A percentile compares a stretch with the other conserved stretches of the same genome.
These are phyloP conservation scores for Candida morakotiae DNA, from an alignment of 805 yeast genomes.

Conservation along the genomic window DNA sequence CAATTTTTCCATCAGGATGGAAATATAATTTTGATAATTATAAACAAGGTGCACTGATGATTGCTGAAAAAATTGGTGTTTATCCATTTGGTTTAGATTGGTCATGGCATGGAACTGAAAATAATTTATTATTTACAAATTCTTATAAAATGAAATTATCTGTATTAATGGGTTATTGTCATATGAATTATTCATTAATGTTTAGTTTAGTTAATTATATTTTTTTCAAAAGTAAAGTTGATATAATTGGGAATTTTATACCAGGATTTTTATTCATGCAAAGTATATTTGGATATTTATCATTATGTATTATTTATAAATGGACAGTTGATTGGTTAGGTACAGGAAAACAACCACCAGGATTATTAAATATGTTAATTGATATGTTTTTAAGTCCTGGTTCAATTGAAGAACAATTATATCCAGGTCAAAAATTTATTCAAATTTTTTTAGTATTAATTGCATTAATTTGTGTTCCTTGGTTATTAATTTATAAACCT, in stretches of 20 bases:
- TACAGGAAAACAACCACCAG: constrained; percentile 62
- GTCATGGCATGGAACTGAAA: constrained; percentile 80
- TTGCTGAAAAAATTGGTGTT: constrained; percentile 46
- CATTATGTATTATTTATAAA: constrained; percentile 64
- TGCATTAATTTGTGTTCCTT: constrained; percentile 72
- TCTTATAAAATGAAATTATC: constrained; percentile 78
- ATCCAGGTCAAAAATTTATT: constrained; percentile 59
- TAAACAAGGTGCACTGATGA: constrained; percentile 47
- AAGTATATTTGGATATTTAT: constrained; percentile 68
- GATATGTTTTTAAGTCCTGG: constrained; percentile 77
- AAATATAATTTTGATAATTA: constrained; percentile 62
- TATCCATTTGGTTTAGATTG: constrained; percentile 66
- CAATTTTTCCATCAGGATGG: constrained; percentile 69
- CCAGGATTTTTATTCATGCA: constrained; percentile 77
- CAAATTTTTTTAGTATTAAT: constrained; percentile 54
- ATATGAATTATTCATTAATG: constrained; percentile 68
- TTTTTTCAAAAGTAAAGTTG: constrained; percentile 55
- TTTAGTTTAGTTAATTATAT: constrained; percentile 63
- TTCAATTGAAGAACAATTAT: constrained; percentile 57
- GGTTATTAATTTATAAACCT: constrained; percentile 67
- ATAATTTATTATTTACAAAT: constrained; percentile 62
- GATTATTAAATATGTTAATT: constrained; percentile 69
- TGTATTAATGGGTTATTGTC: constrained; percentile 69
- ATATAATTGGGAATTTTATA: constrained; percentile 66
- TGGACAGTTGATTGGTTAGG: constrained; percentile 72